Conservation (phyloP, 2,329 filamentous ascomycete genomes). For the Metarhizium sp. region DNA sequence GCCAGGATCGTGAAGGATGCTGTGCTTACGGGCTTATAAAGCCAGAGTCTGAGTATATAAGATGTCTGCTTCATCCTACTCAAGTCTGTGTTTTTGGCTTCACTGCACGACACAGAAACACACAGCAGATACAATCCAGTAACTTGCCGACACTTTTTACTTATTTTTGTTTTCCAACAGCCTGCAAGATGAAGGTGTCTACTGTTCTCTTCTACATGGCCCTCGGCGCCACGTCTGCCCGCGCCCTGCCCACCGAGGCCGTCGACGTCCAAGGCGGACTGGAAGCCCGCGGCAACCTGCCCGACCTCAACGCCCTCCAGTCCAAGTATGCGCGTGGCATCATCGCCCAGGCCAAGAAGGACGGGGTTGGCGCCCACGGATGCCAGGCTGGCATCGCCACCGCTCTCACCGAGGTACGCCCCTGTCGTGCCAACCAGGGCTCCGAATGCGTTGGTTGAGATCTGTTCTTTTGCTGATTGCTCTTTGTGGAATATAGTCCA, state of each 20-base stretch:
- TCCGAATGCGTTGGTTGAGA: background rate
- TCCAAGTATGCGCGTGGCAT: conserved; percentile 6
- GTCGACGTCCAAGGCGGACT: background rate
- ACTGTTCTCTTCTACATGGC: background rate
- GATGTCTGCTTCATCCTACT: background rate
- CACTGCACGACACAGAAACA: background rate
- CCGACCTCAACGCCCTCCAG: too few relatives aligned
- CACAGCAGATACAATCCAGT: background rate
- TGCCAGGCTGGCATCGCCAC: conserved; percentile 13
- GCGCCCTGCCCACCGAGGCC: background rate
- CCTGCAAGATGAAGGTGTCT: conserved; percentile 6
- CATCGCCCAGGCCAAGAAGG: conserved; percentile 10
- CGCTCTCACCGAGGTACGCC: conserved; percentile 12
- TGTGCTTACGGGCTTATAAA: too few relatives aligned
- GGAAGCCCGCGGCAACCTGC: background rate
- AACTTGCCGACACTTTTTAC: background rate
- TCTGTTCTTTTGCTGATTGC: background rate
- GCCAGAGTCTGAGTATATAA: background rate
- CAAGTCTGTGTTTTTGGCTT: background rate
- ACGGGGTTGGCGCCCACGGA: conserved; percentile 11
- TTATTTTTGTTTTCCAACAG: background rate
- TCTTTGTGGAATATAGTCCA: conserved; percentile 6
- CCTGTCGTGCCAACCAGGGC: background rate
- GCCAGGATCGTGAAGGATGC: too few relatives aligned
- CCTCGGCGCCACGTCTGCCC: background rate